Evolutionary conservation across 768 basidiomycete species (phyloP), one percentile per base, ranked within the genome.

Genomic region (Pholiota conissans): DNA sequence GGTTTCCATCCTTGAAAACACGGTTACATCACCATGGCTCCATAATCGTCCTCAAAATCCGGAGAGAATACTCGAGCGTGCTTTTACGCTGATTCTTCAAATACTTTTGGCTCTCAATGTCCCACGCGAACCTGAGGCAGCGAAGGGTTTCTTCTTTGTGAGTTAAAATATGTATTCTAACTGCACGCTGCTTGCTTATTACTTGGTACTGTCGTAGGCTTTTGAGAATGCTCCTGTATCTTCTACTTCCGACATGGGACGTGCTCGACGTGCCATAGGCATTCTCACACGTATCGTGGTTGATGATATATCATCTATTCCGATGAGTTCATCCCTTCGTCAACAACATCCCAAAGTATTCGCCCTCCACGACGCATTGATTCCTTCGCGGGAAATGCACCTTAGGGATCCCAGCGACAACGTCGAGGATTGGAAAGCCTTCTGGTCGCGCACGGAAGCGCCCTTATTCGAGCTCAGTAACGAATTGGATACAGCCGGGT

Each of bases 201-300:
- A 18, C 32, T 20, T 37, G 30, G 35, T 9, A 10, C 11, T 47
- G 13, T 47, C 14, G n/a, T 27, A 56, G 55, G 47, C 55, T 8
- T 56, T 56, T 16, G 48, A 49, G 46, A 56, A 37, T 18, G 55
- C 55, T 26, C 55, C 55, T 4, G 55, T 56, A 9, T 34, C 48
- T 10, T 32, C 47, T 20, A 46, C 45, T 24, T 56, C 55, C 9
- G 55, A 56, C 35, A 56, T 56, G 1, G 55, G 55, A 18, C 55
- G 55, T 16, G 55, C 14, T 28, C 46, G 55, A 35, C 55, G 55
- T n/a, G 55, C 55, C 14, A 39, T 49, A 49, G 55, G 45, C n/a
- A 49, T 46, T 16, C 13, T 56, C 8, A 32, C 37, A 28, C 37
- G 34, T 27, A 20, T 20, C 22, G 20, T 49, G 26, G 24, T 56